Evolutionary conservation across 2,329 filamentous ascomycete species (phyloP).

Genomic region (Fusarium decemcellulare): DNA sequence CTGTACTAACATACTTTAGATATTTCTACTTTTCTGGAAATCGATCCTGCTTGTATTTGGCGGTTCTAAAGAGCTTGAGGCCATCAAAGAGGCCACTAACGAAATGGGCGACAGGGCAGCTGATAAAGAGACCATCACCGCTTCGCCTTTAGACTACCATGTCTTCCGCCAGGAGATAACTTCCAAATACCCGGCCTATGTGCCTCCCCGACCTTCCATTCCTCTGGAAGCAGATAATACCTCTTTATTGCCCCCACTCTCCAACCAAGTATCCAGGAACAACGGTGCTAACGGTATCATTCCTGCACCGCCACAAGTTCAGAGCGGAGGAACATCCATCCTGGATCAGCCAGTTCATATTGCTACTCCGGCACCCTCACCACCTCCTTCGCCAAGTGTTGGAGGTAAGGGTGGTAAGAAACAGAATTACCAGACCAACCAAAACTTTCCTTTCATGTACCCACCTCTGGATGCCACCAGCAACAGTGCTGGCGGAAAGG

Average conservation of each 20-base stretch:
- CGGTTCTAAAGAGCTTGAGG: constrained; percentile 79
- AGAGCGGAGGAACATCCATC: constrained; percentile 80
- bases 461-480: constrained; percentile 91
- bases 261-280: constrained; percentile 77
- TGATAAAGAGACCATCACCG: constrained; percentile 85
- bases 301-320: constrained; percentile 66
- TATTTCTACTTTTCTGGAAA: constrained; percentile 93
- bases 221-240: constrained; percentile 92
- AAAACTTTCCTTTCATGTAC: constrained; percentile 98
- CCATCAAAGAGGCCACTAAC: constrained; percentile 80
- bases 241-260: constrained; percentile 88
- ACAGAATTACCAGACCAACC: constrained; percentile 99
- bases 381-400: constrained; percentile 88
- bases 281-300: constrained; percentile 75
- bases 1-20: constrained; percentile 57
- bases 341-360: constrained; percentile 97
- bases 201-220: constrained; percentile 86
- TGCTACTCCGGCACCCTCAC: constrained; percentile 96
- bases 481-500: constrained; percentile 92
- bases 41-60: constrained; percentile 89
- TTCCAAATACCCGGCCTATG: constrained; percentile 97
- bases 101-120: constrained; percentile 72
- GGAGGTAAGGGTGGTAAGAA: constrained; percentile 97
- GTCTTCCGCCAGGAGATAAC: constrained; percentile 96
- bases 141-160: constrained; percentile 96